Percentiles rank a stretch among this genome's conserved stretches.
Conservation (phyloP, 2,329 filamentous ascomycete genomes). For the Curvularia sp. region DNA sequence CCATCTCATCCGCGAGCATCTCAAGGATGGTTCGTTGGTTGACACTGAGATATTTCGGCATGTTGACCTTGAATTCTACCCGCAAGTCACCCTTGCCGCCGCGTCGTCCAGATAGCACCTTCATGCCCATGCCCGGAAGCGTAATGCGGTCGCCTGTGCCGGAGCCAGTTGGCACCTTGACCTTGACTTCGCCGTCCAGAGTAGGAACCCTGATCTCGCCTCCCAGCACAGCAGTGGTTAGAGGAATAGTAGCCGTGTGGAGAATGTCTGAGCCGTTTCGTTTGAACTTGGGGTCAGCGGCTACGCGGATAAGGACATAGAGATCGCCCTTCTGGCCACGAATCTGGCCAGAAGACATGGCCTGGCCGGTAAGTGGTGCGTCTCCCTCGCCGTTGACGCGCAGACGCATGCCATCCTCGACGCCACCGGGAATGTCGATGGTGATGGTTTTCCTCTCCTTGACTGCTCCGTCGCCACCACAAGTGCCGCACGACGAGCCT, state of each 20-base stretch:
- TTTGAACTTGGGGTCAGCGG: slow-evolving; percentile 88
- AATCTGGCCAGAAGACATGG: slow-evolving; percentile 65
- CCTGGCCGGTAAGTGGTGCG: slow-evolving; percentile 76
- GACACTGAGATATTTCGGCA: slow-evolving; percentile 91
- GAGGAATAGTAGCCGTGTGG: slow-evolving; percentile 87
- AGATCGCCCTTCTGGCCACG: slow-evolving; percentile 82
- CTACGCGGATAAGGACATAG: slow-evolving; percentile 87
- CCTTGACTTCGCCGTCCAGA: slow-evolving; percentile 85
- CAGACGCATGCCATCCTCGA: slow-evolving; percentile 95
- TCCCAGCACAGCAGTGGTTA: slow-evolving; percentile 91
- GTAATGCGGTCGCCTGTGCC: slow-evolving; percentile 92
- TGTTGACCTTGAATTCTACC: slow-evolving; percentile 92
- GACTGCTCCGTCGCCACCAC: slow-evolving; percentile 82
- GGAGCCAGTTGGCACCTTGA: slow-evolving; percentile 90
- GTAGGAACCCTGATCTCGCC: slow-evolving; percentile 91
- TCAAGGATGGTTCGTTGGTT: slow-evolving; percentile 94
- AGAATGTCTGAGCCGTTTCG: slow-evolving; percentile 88
- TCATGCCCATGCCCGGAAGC: slow-evolving; percentile 91
- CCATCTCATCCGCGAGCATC: slow-evolving; percentile 96
- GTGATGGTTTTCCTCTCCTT: slow-evolving; percentile 83
- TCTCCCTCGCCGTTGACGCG: slow-evolving; percentile 87
- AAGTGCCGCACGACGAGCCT: slow-evolving; percentile 81
- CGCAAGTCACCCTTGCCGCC: slow-evolving; percentile 79
- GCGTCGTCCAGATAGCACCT: slow-evolving; percentile 68
- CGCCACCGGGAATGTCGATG: slow-evolving; percentile 91